phyloP scores from a whole-genome alignment of 768 basidiomycete species.

The Pulveroboletus ravenelii region DNA sequence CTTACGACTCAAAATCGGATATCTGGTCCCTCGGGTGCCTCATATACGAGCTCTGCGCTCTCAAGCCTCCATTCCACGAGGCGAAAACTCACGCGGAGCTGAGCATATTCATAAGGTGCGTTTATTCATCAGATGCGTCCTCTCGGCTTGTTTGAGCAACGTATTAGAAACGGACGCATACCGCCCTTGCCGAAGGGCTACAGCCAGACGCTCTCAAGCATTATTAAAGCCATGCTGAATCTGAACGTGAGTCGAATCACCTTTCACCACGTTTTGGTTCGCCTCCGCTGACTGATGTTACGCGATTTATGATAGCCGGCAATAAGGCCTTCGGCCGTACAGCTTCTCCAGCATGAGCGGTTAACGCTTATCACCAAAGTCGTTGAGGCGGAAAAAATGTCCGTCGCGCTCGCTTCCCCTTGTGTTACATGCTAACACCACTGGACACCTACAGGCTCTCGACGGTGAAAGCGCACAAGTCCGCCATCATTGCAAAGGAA shows the following conservation, averaged over 20 bases:
- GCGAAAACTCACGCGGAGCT: conserved; percentile 87
- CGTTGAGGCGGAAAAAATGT: conserved; percentile 77
- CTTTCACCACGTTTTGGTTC: not conserved
- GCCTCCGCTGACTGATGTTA: conserved; percentile 3
- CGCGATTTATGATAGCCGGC: conserved; percentile 51
- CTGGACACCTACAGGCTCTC: conserved; percentile 42
- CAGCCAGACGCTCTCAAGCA: conserved; percentile 61
- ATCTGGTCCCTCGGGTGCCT: conserved; percentile 98
- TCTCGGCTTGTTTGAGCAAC: not conserved
- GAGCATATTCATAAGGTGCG: conserved; percentile 72
- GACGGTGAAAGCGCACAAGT: conserved; percentile 60
- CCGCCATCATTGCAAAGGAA: conserved; percentile 52
- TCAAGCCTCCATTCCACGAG: conserved; percentile 90
- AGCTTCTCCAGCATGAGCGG: conserved; percentile 77
- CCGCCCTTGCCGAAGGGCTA: conserved; percentile 85
- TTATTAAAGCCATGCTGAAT: conserved; percentile 85
- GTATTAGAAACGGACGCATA: conserved; percentile 73
- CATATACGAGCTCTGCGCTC: conserved; percentile 92
- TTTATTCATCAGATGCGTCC: not conserved
- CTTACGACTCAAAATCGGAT: conserved; percentile 96
- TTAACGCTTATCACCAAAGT: conserved; percentile 68
- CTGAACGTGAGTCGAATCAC: conserved; percentile 55
- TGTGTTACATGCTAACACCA: not conserved
- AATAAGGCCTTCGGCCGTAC: conserved; percentile 78
- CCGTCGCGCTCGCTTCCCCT: conserved; percentile 13